phyloP scores from a whole-genome alignment of 805 yeast genomes.

The Candida manassasensis region DNA sequence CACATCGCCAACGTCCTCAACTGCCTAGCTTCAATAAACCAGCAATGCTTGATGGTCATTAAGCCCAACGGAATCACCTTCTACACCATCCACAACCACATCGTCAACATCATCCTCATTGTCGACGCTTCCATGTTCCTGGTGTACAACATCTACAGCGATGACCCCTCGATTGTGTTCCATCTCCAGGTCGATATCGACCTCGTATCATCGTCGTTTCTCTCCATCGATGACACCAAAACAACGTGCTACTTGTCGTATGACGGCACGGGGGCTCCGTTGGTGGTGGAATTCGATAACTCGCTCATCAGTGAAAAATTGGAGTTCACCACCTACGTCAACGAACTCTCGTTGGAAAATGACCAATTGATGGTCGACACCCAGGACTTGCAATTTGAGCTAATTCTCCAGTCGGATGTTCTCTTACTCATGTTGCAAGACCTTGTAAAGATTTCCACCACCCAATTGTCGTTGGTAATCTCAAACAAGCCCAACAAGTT shows the following conservation, averaged over 20 bases:
- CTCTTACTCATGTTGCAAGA: slow-evolving; percentile 33
- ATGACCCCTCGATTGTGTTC: slow-evolving; percentile 8
- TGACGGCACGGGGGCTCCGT: slow-evolving; percentile 35
- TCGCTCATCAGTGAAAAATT: slow-evolving; percentile 35
- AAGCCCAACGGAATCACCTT: slow-evolving; percentile 28
- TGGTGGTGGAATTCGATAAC: slow-evolving; percentile 40
- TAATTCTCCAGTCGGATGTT: slow-evolving; percentile 36
- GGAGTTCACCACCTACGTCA: slow-evolving; percentile 35
- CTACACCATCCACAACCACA: slow-evolving; percentile 34
- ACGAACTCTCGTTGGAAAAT: slow-evolving; percentile 14
- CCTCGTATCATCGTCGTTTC: slow-evolving; percentile 32
- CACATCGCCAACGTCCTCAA: slow-evolving; percentile 36
- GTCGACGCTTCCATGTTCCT: slow-evolving; percentile 36
- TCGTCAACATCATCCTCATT: slow-evolving; percentile 28
- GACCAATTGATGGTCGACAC: slow-evolving; percentile 22
- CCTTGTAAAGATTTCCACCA: slow-evolving; percentile 31
- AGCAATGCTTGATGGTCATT: slow-evolving; percentile 33
- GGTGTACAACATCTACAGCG: slow-evolving; percentile 18
- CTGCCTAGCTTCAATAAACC: slow-evolving; percentile 26
- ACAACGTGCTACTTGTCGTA: slow-evolving; percentile 31
- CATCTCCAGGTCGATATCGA: slow-evolving; percentile 34
- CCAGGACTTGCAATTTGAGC: slow-evolving; percentile 26
- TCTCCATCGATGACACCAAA: slow-evolving; percentile 11
- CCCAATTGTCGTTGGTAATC: slow-evolving; percentile 19
- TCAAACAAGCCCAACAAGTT: slow-evolving; percentile 1